Evolutionary conservation across 2,329 filamentous ascomycete species (phyloP), one percentile per base, ranked within the genome.

Genomic region (Corinectria fuckeliana): DNA sequence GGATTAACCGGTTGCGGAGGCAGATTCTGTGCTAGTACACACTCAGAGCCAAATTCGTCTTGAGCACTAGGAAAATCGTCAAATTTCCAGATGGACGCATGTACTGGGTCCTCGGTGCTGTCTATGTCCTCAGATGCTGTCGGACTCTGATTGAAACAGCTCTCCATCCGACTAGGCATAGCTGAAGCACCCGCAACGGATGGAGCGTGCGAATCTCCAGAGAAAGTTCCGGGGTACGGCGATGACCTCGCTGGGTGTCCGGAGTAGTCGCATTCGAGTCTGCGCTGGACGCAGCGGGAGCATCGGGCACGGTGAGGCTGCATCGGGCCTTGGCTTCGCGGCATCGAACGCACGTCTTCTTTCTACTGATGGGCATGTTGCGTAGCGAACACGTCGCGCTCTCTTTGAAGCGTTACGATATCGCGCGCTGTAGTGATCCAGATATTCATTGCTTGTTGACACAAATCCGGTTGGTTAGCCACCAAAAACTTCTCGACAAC

Each of bases 341-440:
- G 56, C 63, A 66, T 11, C 44, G 56, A n/a, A 38, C 41, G 23
- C 63, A 66, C n/a, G 63, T 56, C 36, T 60, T 66, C 23, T 62
- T 60, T 9, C 63, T 50, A 8, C 61, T 60, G 16, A 66, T 26
- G 2, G 61, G 63, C 62, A 66, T 66, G 10, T 13, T 4, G 41
- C 3, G 13, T 5, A 7, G 16, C 8, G 2, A 3, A 3, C 3
- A 3, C 20, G 9, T 21, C 36, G 5, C 6, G 16, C 36, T 45
- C n/a, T 25, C 10, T 45, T 7, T 14, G 21, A 30, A 9, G 4
- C 18, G 3, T 13, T 45, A 13, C 41, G 41, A 26, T 25, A 13
- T 25, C 21, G 7, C 11, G 20, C 10, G 11, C 20, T 20, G 20
- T 41, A 5, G 9, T 14, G 2, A 41, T 20, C 11, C 2, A 41